A percentile compares a stretch with the other conserved stretches of the same genome.
Conservation (phyloP, 441 rosid genomes). For the Capsella rubella region DNA sequence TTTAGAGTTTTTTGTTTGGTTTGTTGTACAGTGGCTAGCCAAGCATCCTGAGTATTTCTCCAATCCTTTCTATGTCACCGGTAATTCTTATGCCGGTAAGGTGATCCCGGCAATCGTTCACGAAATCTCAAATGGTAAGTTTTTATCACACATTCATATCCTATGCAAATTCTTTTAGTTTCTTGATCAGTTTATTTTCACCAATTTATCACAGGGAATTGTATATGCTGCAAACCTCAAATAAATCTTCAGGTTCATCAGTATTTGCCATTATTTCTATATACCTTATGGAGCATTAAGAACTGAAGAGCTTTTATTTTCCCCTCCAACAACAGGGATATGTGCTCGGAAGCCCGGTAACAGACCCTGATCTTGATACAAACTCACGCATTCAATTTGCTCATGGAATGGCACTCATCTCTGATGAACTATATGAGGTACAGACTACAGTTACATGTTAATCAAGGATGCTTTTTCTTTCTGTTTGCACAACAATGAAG, state of each 20-base stretch:
- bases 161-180: not conserved
- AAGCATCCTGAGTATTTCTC: constrained; percentile 59
- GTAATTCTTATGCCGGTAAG: constrained; percentile 75
- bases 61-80: constrained; percentile 62
- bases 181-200: constrained; percentile 32
- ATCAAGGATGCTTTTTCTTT: not conserved
- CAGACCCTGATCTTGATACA: not conserved
- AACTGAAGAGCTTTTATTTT: not conserved
- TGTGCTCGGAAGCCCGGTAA: constrained; percentile 32
- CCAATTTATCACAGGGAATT: constrained; percentile 13
- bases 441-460: not conserved
- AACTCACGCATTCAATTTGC: constrained; percentile 43
- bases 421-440: constrained; percentile 42
- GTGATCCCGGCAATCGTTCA: constrained; percentile 59
- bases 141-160: too few species aligned
- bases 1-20: constrained; percentile 40
- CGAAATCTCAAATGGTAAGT: constrained; percentile 44
- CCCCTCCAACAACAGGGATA: constrained; percentile 32
- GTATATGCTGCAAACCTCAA: constrained; percentile 27
- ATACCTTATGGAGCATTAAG: not conserved
- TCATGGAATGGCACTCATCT: constrained; percentile 47
- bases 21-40: constrained; percentile 76
- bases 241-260: constrained; percentile 39
- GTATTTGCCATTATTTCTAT: not conserved
- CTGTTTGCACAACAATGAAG: constrained; percentile 2